These are phyloP conservation scores for Aspergillus quadricinctus DNA, from an alignment of 2,329 filamentous ascomycete species.

Conservation along the genomic window DNA sequence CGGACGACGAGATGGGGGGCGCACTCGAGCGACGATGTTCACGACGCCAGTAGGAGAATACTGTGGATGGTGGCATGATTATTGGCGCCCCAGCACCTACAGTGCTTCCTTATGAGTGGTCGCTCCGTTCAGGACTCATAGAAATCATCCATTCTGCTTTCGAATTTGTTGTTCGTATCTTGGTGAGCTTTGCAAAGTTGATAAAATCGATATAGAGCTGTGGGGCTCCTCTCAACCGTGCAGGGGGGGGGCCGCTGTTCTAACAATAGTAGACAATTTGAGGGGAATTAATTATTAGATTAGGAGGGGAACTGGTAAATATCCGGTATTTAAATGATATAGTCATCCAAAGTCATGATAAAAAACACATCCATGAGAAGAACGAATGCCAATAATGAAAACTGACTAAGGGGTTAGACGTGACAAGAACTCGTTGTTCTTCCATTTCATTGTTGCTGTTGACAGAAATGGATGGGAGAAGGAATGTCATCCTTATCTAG, in stretches of 20 bases:
- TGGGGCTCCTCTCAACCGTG: constrained; percentile 7
- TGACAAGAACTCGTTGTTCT: not conserved
- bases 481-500: not conserved
- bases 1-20: constrained; percentile 23
- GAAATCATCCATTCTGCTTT: constrained; percentile 11
- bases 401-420: not conserved
- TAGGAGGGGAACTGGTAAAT: not conserved
- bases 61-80: constrained; percentile 34
- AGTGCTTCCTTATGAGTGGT: constrained; percentile 11
- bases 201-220: constrained; percentile 4
- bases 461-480: not conserved
- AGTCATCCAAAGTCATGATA: not conserved
- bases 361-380: not conserved
- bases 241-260: not conserved
- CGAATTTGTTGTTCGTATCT: not conserved
- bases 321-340: not conserved
- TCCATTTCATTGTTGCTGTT: not conserved
- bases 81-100: constrained; percentile 10
- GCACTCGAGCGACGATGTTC: constrained; percentile 35
- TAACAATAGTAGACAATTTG: not conserved
- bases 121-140: constrained; percentile 13
- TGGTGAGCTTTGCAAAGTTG: constrained; percentile 2
- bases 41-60: constrained; percentile 40
- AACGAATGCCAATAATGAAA: not conserved
- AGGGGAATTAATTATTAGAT: not conserved